Conservation (phyloP, 2,329 filamentous ascomycete species). For the Beauveria medogensis region DNA sequence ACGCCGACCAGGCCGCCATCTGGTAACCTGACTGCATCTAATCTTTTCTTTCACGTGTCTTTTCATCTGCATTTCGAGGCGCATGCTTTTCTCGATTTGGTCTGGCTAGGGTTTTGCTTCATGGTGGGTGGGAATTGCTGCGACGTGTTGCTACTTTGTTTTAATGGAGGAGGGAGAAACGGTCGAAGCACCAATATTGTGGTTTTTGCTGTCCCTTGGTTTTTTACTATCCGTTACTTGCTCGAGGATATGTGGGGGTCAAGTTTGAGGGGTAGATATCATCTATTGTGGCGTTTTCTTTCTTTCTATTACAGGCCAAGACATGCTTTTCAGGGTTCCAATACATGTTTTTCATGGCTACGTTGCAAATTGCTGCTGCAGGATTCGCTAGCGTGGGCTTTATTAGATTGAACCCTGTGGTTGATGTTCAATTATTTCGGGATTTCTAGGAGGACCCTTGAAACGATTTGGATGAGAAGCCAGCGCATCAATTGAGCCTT, state of each 20-base stretch:
- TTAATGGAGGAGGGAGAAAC: slow-evolving; percentile 6
- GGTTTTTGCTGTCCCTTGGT: not conserved
- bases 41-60: not conserved
- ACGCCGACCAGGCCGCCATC: slow-evolving; percentile 67
- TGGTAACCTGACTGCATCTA: slow-evolving; percentile 30
- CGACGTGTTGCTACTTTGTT: not conserved
- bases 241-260: not conserved
- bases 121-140: not conserved
- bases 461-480: not conserved
- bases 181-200: not conserved
- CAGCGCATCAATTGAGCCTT: not conserved
- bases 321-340: not conserved
- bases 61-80: not conserved
- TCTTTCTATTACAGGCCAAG: not conserved
- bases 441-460: not conserved
- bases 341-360: not conserved
- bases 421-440: not conserved
- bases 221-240: not conserved
- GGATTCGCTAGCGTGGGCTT: not conserved
- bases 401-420: not conserved
- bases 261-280: not conserved
- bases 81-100: not conserved
- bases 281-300: slow-evolving; percentile 9
- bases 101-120: not conserved
- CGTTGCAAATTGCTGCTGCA: slow-evolving; percentile 3